Base-by-base conservation (phyloP, 2,329 filamentous ascomycete genomes). In the Teratosphaeria destructans region DNA sequence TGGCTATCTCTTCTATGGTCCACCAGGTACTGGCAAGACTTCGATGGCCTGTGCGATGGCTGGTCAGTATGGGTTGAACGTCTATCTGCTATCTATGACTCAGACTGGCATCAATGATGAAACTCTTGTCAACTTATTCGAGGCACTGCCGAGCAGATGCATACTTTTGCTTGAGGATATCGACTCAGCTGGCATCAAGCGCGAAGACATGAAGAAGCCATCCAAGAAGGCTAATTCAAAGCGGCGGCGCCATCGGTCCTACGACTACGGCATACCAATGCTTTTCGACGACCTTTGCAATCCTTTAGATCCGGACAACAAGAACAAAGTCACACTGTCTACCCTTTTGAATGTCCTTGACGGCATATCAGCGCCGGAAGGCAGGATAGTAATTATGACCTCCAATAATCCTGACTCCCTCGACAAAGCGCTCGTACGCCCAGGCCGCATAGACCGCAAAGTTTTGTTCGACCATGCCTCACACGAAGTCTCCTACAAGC, bases 101-200 rank as follows among this genome's bases (percentile, higher is more conserved):
- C 92, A 96, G 74, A 78, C 96, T 69, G 91, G 96, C 3, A 91
- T 97, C 77, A 96, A 96, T 72, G 94, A 94, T 8, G 84, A 91
- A 69, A 96, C 96, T 90, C 92, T 99, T 26, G 86, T 92, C 69
- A 91, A 96, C 77, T 82, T 97, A 3, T 97, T 99, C 74, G 93
- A 96, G 77, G 96, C 96, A 90, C 93, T 94, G 11, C 86, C 93
- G 68, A 95, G 90, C 57, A 96, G 96, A 82, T 97, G 93, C 76
- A 96, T 97, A 71, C 96, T 97, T 77, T 96, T 97, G 84, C 93
- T 95, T 70, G 93, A 97, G 73, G 93, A 97, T 79, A 92, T 96
- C 62, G 93, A 96, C 74, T 91, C 91, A 56, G 89, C 96, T 59
- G 92, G 93, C 71, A 92, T 93, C 67, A 90, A 90, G 39, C 89